A percentile compares a stretch with the other conserved stretches of the same genome.
Conservation (phyloP, 2,329 filamentous ascomycete genomes). For the Elsinoe perseae region DNA sequence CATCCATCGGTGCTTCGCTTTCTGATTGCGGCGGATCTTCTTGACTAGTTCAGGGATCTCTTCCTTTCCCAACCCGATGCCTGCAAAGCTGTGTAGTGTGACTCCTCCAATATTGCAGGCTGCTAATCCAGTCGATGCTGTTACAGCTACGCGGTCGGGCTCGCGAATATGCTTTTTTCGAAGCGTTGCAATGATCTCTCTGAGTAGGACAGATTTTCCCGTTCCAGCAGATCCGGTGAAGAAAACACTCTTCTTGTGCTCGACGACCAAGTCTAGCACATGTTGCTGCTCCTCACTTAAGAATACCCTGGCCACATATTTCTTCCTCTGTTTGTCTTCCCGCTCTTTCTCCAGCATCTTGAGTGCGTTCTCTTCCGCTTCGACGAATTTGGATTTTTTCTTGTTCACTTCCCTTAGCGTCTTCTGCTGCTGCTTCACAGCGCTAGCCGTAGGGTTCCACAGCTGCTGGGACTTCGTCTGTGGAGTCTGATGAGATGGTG, state of each 20-base stretch:
- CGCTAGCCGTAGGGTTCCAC: slow-evolving; percentile 69
- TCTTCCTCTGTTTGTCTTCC: slow-evolving; percentile 36
- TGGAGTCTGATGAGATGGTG: slow-evolving; percentile 18
- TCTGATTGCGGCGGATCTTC: slow-evolving; percentile 82
- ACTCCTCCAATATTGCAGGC: slow-evolving; percentile 96
- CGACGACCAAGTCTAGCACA: slow-evolving; percentile 73
- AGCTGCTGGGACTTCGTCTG: slow-evolving; percentile 30
- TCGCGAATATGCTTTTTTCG: slow-evolving; percentile 69
- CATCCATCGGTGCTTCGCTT: slow-evolving; percentile 83
- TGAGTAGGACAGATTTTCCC: slow-evolving; percentile 92
- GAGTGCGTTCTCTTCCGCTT: slow-evolving; percentile 28
- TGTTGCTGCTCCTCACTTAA: slow-evolving; percentile 80
- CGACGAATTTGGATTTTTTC: slow-evolving; percentile 43
- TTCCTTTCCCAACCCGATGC: slow-evolving; percentile 92
- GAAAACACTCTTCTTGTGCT: slow-evolving; percentile 81
- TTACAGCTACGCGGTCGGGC: slow-evolving; percentile 80
- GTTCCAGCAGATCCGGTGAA: slow-evolving; percentile 94
- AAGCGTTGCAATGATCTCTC: slow-evolving; percentile 76
- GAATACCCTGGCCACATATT: slow-evolving; percentile 50
- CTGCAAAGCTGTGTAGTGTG: slow-evolving; percentile 90
- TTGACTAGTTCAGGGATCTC: slow-evolving; percentile 70
- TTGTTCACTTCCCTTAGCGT: slow-evolving; percentile 57
- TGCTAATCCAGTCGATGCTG: slow-evolving; percentile 88
- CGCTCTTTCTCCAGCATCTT: slow-evolving; percentile 43
- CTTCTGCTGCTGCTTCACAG: slow-evolving; percentile 70